A percentile compares a stretch with the other conserved stretches of the same genome.
Evolutionary conservation across 805 yeast genomes (phyloP).

Genomic region (Teunomyces pallodes): DNA sequence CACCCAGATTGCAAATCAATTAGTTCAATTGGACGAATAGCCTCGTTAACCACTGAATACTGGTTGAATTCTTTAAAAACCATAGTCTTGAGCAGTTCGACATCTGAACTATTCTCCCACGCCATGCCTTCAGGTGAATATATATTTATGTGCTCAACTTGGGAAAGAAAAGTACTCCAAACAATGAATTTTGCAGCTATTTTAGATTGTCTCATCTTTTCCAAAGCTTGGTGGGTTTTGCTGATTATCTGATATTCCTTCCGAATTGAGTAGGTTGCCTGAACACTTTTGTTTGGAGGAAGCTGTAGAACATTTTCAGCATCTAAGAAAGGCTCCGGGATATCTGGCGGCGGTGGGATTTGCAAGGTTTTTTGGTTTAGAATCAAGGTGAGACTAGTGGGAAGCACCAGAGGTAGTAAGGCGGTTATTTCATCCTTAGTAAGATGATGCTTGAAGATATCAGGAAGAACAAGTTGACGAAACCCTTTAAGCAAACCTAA

Average conservation of each 20-base stretch:
- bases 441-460: neutral
- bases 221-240: slow-evolving; percentile 41
- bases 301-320: slow-evolving; percentile 37
- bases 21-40: neutral
- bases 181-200: slow-evolving; percentile 32
- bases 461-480: neutral
- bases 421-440: neutral
- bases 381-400: slow-evolving; percentile 21
- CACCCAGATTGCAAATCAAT: neutral
- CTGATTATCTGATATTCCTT: slow-evolving; percentile 40
- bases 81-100: neutral
- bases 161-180: slow-evolving; percentile 26
- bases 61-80: neutral
- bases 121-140: neutral
- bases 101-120: neutral
- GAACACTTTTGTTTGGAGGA: slow-evolving; percentile 36
- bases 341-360: slow-evolving; percentile 37
- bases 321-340: slow-evolving; percentile 44
- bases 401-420: neutral
- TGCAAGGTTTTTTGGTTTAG: slow-evolving; percentile 27
- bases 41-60: neutral
- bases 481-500: neutral
- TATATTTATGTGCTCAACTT: slow-evolving; percentile 4
- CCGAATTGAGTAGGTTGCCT: slow-evolving; percentile 25
- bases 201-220: slow-evolving; percentile 35